phyloP scores from a whole-genome alignment of 1,284 basidiomycete species.

The Microbotryum silenes-acaulis region DNA sequence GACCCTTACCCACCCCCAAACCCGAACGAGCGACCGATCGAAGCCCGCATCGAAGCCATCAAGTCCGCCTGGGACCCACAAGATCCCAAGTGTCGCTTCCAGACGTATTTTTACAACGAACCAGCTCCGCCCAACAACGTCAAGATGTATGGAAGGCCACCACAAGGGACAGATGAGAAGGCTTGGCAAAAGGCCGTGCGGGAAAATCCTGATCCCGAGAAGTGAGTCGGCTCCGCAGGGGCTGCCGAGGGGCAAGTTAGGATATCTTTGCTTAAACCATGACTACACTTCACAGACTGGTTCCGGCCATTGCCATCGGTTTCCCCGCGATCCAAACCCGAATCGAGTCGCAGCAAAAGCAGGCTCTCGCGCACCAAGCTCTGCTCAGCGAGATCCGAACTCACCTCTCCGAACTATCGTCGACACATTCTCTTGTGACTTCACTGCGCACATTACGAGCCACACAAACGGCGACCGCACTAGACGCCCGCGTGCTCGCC shows the following conservation, averaged over 20 bases:
- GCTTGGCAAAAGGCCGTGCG: slow-evolving; percentile 23
- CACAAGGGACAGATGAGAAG: slow-evolving; percentile 14
- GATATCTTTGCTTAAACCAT: background rate
- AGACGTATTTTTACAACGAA: slow-evolving; percentile 31
- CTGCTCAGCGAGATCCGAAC: slow-evolving; percentile 17
- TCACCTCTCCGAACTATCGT: slow-evolving; percentile 15
- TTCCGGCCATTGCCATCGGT: slow-evolving; percentile 28
- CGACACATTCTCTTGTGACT: slow-evolving; percentile 14
- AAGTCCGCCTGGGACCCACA: slow-evolving; percentile 22
- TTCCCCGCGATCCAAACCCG: slow-evolving; percentile 26
- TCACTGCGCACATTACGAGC: slow-evolving; percentile 21
- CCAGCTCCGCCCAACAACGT: slow-evolving; percentile 2
- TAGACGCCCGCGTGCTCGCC: slow-evolving; percentile 5
- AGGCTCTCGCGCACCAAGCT: slow-evolving; percentile 8
- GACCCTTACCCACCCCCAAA: slow-evolving; percentile 13
- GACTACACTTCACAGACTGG: slow-evolving; percentile 10
- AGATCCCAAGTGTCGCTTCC: slow-evolving; percentile 21
- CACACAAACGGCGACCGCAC: slow-evolving; percentile 8
- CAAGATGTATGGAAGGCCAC: slow-evolving; percentile 13
- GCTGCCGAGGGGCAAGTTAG: background rate
- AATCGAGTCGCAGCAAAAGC: slow-evolving; percentile 11
- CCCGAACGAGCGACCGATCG: slow-evolving; percentile 18
- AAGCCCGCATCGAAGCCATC: slow-evolving; percentile 13
- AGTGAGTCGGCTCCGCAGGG: slow-evolving; percentile 4
- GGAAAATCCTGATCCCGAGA: slow-evolving; percentile 30